Percentiles rank a stretch among this genome's conserved stretches.
These are phyloP conservation scores for Isoetes taiwanensis DNA, from an alignment of 75 land plant species.

Conservation along the genomic window DNA sequence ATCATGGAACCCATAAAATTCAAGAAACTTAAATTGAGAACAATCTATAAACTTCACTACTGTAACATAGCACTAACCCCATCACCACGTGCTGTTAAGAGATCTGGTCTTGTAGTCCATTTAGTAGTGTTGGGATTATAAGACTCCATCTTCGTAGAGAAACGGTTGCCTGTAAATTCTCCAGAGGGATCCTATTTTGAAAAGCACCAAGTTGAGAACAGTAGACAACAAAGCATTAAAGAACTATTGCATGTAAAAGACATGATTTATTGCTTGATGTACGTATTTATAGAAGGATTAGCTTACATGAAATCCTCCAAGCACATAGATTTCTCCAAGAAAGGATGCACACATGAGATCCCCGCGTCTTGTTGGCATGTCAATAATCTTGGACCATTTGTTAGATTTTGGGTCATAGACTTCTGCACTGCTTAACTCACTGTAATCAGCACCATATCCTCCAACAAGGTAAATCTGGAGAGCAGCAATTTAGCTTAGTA, in stretches of 20 bases:
- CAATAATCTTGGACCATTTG: conserved; percentile 14
- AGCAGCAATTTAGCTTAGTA: neutral
- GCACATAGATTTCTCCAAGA: conserved; percentile 22
- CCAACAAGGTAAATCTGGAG: conserved; percentile 26
- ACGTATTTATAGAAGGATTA: too few relatives aligned
- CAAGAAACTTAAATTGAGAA: neutral
- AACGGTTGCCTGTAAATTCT: neutral
- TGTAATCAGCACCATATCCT: conserved; percentile 25
- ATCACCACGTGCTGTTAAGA: conserved; percentile 33
- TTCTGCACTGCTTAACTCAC: conserved; percentile 6
- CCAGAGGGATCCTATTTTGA: neutral
- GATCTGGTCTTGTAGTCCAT: conserved; percentile 28
- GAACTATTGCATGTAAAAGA: neutral
- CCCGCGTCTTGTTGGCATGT: conserved; percentile 35
- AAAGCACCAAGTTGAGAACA: neutral
- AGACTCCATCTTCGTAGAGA: conserved; percentile 27
- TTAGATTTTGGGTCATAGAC: conserved; percentile 21
- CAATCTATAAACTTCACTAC: neutral
- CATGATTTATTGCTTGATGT: neutral
- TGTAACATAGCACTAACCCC: conserved; percentile 12
- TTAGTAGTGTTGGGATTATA: conserved; percentile 15
- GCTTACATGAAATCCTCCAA: conserved; percentile 36
- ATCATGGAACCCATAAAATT: too few relatives aligned
- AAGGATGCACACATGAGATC: conserved; percentile 30
- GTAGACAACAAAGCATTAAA: neutral